These are phyloP conservation scores for Hanseniaspora occidentalis DNA, from an alignment of 805 yeast species.

Conservation along the genomic window DNA sequence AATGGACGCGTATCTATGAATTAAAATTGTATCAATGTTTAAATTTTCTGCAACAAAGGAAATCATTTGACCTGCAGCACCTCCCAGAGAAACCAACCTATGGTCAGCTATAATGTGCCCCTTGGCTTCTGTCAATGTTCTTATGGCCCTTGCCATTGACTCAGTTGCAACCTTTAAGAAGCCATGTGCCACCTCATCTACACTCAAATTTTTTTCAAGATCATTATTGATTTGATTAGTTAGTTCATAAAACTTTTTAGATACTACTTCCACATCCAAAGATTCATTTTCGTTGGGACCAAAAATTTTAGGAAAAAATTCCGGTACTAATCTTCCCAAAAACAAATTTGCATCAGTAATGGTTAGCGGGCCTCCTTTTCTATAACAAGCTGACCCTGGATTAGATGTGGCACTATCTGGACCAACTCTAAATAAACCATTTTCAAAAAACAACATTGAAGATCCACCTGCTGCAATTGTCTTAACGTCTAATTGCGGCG, in stretches of 20 bases:
- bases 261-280: constrained; percentile 44
- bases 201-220: constrained; percentile 28
- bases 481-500: constrained; percentile 72
- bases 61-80: constrained; percentile 91
- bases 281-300: constrained; percentile 71
- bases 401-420: constrained; percentile 82
- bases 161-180: constrained; percentile 77
- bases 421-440: constrained; percentile 69
- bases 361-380: constrained; percentile 75
- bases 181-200: constrained; percentile 68
- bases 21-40: constrained; percentile 55
- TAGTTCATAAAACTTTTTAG: constrained; percentile 37
- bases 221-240: constrained; percentile 43
- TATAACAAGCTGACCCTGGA: constrained; percentile 82
- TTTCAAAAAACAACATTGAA: constrained; percentile 50
- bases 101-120: constrained; percentile 60
- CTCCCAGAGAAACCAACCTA: constrained; percentile 74
- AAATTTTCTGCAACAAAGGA: constrained; percentile 60
- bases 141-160: constrained; percentile 82
- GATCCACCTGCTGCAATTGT: constrained; percentile 87
- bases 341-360: constrained; percentile 76
- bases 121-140: constrained; percentile 74
- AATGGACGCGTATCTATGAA: constrained; percentile 73
- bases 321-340: constrained; percentile 61
- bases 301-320: constrained; percentile 67